Conservation (phyloP, 257 asterid genomes). For the Solanum bulbocastanum region DNA sequence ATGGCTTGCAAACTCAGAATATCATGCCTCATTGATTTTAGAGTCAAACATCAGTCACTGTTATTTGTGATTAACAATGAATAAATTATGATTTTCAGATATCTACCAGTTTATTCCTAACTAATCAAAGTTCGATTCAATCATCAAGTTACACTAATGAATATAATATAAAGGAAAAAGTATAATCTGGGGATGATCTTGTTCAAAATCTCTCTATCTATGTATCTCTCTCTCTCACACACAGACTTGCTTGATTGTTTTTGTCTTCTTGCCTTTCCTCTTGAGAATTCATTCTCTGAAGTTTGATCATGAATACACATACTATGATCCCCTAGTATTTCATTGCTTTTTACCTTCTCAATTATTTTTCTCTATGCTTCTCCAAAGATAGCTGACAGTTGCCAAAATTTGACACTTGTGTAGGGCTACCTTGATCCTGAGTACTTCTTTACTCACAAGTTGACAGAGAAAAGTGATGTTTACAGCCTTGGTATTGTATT, state of each 20-base stretch:
- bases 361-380: neutral
- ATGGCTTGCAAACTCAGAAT: neutral
- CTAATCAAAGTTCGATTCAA: neutral
- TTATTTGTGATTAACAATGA: neutral
- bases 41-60: neutral
- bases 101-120: neutral
- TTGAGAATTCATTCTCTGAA: neutral
- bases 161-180: neutral
- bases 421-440: neutral
- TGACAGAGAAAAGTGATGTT: neutral
- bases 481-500: neutral
- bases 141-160: neutral
- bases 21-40: neutral
- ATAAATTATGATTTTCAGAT: neutral
- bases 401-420: neutral
- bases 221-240: neutral
- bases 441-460: neutral
- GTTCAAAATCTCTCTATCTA: neutral
- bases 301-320: neutral
- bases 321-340: neutral
- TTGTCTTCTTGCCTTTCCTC: neutral
- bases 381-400: neutral
- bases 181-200: neutral
- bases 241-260: neutral
- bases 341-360: neutral